Conservation (phyloP, 768 basidiomycete genomes). For the Hemileccinum rubropunctum region DNA sequence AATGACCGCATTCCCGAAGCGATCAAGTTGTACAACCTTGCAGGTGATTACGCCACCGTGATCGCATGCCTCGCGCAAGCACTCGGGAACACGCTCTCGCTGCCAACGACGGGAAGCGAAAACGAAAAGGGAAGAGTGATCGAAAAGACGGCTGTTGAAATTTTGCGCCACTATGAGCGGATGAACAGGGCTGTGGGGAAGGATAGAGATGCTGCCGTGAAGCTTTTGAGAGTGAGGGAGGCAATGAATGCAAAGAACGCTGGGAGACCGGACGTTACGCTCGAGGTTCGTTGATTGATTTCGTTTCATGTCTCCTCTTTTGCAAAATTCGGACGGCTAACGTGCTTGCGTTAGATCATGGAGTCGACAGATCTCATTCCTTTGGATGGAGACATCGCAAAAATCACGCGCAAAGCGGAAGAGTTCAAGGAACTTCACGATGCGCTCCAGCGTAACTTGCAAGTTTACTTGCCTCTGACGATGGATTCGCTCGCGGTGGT, state of each 20-base stretch:
- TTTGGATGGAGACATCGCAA: constrained; percentile 77
- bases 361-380: constrained; percentile 87
- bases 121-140: constrained; percentile 61
- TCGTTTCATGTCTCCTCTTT: not conserved
- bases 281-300: constrained; percentile 59
- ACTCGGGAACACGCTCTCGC: constrained; percentile 76
- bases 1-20: constrained; percentile 87
- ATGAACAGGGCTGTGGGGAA: constrained; percentile 70
- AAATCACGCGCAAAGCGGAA: constrained; percentile 82
- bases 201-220: constrained; percentile 70
- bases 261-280: constrained; percentile 69
- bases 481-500: constrained; percentile 90
- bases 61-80: constrained; percentile 84
- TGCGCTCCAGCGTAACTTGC: constrained; percentile 84
- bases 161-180: constrained; percentile 76
- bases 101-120: constrained; percentile 49
- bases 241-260: constrained; percentile 74
- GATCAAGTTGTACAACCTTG: constrained; percentile 94
- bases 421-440: constrained; percentile 88
- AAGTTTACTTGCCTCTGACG: constrained; percentile 80
- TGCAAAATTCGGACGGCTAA: not conserved
- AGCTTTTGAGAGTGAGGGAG: constrained; percentile 76
- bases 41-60: constrained; percentile 86
- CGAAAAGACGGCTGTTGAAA: constrained; percentile 74
- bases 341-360: constrained; percentile 55